Base-by-base conservation (phyloP, 2,329 filamentous ascomycete genomes). In the Fusarium odoratissimum region DNA sequence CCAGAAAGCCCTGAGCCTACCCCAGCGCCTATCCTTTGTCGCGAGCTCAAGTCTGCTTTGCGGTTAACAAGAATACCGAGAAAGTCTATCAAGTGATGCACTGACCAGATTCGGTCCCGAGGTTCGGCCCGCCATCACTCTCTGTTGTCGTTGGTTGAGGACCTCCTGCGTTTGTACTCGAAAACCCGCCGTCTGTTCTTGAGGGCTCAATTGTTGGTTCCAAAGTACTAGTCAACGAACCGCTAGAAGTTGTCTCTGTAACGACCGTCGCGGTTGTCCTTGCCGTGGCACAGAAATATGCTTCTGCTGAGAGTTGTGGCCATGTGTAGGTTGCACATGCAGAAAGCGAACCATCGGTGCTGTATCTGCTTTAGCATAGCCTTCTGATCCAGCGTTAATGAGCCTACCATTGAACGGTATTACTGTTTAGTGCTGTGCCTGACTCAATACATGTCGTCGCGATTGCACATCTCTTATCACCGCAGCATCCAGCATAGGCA, bases 281-380 rank as follows among this genome's bases (percentile, higher is more conserved):
- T 11, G 65, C 63, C 7, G 46, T 46, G 8, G 42, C 67, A n/a
- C 73, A 76, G 31, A 21, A 40, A 8, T 69, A 65, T 10, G 28
- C n/a, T 30, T 64, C 28, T 30, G 54, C 63, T 3, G 8, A 33
- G n/a, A 60, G 19, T 12, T 42, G 33, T 28, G 58, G 54, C 68
- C 57, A 71, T 40, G 63, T 68, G 28, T 65, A 76, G 12, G 67
- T 76, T 46, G 49, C 56, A 55, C 66, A 76, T 30, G 41, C 45
- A 28, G 72, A 61, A 25, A 49, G 38, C 14, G 48, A 33, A 16
- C 28, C 44, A 5, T 37, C 48, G 9, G 44, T 69, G 42, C 72
- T 75, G 13, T 13, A 33, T 14, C n/a, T 11, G 6, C 35, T 21
- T 57, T 6, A 52, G 23, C 12, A 35, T 25, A 12, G 14, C 17